Percentiles rank a stretch among this genome's conserved stretches.
These are phyloP conservation scores for Litchi chinensis DNA, from an alignment of 345 rosid genomes.

Conservation along the genomic window DNA sequence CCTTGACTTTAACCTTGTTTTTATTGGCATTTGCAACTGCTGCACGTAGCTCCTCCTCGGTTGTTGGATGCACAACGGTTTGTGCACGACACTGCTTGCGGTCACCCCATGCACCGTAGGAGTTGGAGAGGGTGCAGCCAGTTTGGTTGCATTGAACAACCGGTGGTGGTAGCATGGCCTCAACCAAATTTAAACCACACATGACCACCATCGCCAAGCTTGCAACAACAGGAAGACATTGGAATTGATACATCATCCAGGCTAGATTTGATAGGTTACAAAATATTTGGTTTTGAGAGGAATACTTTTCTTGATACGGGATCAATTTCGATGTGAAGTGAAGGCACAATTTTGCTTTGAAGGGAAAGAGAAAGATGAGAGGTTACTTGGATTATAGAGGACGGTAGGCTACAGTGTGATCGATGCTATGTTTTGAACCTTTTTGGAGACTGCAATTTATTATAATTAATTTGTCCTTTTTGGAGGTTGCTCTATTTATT, in stretches of 20 bases:
- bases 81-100: conserved; percentile 55
- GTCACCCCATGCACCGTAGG: conserved; percentile 85
- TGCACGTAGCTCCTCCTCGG: conserved; percentile 64
- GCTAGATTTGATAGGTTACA: too few species aligned
- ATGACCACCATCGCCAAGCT: neutral
- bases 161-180: conserved; percentile 57
- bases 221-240: neutral
- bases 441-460: neutral
- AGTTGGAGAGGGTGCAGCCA: conserved; percentile 62
- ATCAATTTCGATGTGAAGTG: too few species aligned
- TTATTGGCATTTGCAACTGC: conserved; percentile 63
- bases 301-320: neutral
- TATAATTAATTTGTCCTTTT: neutral
- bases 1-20: conserved; percentile 64
- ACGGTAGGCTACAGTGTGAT: neutral
- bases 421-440: neutral
- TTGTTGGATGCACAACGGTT: conserved; percentile 55
- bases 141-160: conserved; percentile 55
- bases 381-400: neutral
- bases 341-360: conserved; percentile 8
- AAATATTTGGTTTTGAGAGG: too few species aligned
- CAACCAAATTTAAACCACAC: conserved; percentile 10
- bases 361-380: neutral
- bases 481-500: neutral
- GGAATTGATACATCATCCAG: neutral